Base-by-base conservation (phyloP, 2,329 filamentous ascomycete genomes). In the Juglanconis juglandina region DNA sequence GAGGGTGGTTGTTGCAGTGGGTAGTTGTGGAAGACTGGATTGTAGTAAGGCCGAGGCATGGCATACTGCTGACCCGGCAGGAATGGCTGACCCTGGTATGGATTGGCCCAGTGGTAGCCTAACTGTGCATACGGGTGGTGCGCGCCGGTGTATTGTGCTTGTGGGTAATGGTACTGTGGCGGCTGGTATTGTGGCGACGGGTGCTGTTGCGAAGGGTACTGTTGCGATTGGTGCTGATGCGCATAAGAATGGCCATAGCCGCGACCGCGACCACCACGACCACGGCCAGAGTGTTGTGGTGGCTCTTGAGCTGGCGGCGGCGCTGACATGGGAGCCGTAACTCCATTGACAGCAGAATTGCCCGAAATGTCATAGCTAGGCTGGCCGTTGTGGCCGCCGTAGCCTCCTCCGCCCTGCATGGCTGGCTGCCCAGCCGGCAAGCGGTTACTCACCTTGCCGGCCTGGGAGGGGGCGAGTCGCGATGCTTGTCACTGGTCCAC, bases 371-470 rank as follows among this genome's bases (percentile, higher is more conserved):
- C 50, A 11, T 63, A 63, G 44, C 34, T 47, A 54, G 57, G 50
- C 49, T 61, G 56, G 33, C 56, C 49, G 35, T 49, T 53, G 42
- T 59, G 55, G 42, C 41, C 58, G 32, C 54, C 53, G 35, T 61
- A 35, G 30, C 30, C 48, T 35, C 54, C 55, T 39, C 58, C 75
- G 71, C 77, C 78, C 70, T 78, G 81, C 77, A 84, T 81, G 74
- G 81, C 81, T 64, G 62, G 59, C 77, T 87, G 86, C 82, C 88
- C 88, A 85, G 86, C 86, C 85, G 87, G 86, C 86, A 89, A 86
- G 88, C 81, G 83, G 77, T 80, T 80, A 79, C 87, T 89, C 88
- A 91, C 91, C 87, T 83, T 90, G 84, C 85, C 86, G 85, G 84
- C 83, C 77, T 84, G 81, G 83, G 83, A 74, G 68, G 70, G 62